phyloP scores from a whole-genome alignment of 768 basidiomycete species.

The Tylopilus cervinicoccineus region DNA sequence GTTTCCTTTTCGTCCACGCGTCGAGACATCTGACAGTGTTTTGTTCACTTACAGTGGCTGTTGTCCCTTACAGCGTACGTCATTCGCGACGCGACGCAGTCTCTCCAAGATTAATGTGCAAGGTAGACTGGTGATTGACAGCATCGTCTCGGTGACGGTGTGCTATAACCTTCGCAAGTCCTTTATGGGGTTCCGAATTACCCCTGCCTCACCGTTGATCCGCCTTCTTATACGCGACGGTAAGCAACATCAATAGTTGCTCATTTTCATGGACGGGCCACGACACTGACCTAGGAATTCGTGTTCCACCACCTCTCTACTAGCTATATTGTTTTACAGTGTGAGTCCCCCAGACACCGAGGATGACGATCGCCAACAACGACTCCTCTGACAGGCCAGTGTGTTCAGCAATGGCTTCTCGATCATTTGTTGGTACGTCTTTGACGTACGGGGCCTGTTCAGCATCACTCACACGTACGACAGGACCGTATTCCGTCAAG shows the following conservation, averaged over 20 bases:
- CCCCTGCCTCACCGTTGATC: conserved; percentile 1
- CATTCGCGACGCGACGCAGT: not conserved
- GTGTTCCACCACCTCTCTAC: not conserved
- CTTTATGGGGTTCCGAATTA: not conserved
- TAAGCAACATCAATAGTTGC: not conserved
- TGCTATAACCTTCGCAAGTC: conserved; percentile 1
- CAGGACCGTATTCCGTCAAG: conserved; percentile 6
- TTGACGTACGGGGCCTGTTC: no score
- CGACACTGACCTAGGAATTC: not conserved
- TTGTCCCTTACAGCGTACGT: conserved; percentile 8
- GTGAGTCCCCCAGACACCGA: not conserved
- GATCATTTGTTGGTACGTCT: conserved; percentile 10
- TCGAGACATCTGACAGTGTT: not conserved
- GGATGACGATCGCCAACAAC: no score
- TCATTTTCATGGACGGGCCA: not conserved
- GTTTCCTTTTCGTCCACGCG: not conserved
- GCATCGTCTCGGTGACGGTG: conserved; percentile 2
- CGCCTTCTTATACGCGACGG: conserved; percentile 9
- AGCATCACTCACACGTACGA: not conserved
- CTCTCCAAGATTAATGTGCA: not conserved
- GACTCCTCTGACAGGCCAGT: conserved; percentile 2
- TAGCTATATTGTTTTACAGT: conserved; percentile 11
- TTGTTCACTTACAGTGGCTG: conserved; percentile 8
- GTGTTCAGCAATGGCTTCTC: conserved; percentile 5
- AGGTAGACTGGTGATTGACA: conserved; percentile 8